Base-by-base conservation (phyloP, 257 asterid species). In the Salvia hispanica region DNA sequence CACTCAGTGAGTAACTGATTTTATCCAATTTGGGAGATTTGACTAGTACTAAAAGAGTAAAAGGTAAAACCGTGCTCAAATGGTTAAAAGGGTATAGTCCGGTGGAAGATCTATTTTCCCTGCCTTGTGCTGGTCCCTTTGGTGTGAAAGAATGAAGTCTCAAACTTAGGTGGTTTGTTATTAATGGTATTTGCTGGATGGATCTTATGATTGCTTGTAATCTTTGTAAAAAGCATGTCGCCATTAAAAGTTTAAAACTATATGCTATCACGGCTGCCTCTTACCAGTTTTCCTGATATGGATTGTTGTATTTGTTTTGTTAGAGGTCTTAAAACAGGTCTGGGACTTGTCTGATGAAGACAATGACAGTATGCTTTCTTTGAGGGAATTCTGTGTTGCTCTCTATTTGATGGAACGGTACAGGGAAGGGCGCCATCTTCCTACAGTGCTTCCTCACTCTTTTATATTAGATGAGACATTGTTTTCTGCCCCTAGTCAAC, bases 261-360 rank as follows among this genome's bases (percentile, higher is more conserved):
- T 54, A 31, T 18, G 69, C 70, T 10, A 66, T 53, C 44, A 54
- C 48, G 15, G 37, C 56, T 63, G 72, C 54, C 18, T 48, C 31
- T 55, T 63, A 70, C 54, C 31, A 42, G 33, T 53, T 51, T 62
- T 69, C 46, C 75, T 76, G 57, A 70, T 78, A 51, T 74, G 58
- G 31, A 2, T 55, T 68, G 44, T 66, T 74, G 72, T 48, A 67
- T 74, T 82, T 79, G 74, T 62, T 78, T 71, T 82, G 51, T 66
- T 78, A 94, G 99, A 87, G 81, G 86, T 94, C 86, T 80, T 94
- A 81, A 94, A 70, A 88, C 95, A 88, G 91, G 95, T 94, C 42
- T 94, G 98, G 98, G 99, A 94, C 79, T 83, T 94, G 73, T 87
- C 99, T 40, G 98, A 94, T 79, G 96, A 91, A 88, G 99, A 94